Base-by-base conservation (phyloP, 2,329 filamentous ascomycete species). In the Immersiporthe knoxdaviesiana region DNA sequence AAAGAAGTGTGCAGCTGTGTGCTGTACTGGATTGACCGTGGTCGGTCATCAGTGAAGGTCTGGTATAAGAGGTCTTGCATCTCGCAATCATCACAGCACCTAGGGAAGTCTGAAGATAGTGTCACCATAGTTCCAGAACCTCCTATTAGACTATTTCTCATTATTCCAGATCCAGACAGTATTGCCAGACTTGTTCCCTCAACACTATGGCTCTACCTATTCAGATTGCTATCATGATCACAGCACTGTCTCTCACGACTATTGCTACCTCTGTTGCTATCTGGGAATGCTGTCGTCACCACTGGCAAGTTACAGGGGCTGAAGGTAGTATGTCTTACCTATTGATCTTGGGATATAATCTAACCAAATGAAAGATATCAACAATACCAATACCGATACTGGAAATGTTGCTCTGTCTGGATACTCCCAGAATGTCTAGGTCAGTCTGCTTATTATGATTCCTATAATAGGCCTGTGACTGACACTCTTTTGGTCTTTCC, bases 231-330 rank as follows among this genome's bases (percentile, higher is more conserved):
- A 47, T 66, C 37, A 59, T 59, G 41, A 41, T 37, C 41, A 35
- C 8, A 6, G 65, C 56, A 14, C 41, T 67, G 8, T 39, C 44
- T 2, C 16, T 67, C 3, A 62, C 41, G 32, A 39, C 56, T 12
- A 5, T 63, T 27, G 65, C 58, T 16, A 67, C 65, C 10, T 47
- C 44, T n/a, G 39, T 67, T 24, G 58, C 65, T 16, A 7, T 67
- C 1, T 63, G 44, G 32, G 65, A 67, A 5, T 67, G 58, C 54
- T 1, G 30, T 2, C 44, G 58, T 8, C 35, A 24, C 18, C 58
- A 24, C 27, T 12, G 32, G 32, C 30, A 37, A 24, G 7, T 32
- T n/a, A 24, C 16, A 12, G 16, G 24, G 32, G 12, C 16, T 16
- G 12, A 8, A 18, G 14, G 52, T 56, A 30, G 2, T 14, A 4